These are phyloP conservation scores for Suillus weaverae DNA, from an alignment of 768 basidiomycete species.

Conservation along the genomic window DNA sequence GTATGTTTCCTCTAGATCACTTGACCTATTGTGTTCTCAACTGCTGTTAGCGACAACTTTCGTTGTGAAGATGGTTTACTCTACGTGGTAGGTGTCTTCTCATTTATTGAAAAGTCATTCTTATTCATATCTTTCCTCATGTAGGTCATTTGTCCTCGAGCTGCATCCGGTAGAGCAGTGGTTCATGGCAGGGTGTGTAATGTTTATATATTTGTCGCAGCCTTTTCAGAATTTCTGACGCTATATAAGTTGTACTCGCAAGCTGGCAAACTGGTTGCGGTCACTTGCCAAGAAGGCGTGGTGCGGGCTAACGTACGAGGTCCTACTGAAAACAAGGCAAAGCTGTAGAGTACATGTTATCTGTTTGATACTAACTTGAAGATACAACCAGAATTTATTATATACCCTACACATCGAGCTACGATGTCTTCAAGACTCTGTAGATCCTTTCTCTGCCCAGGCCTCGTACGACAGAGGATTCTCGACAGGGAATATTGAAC, in stretches of 20 bases:
- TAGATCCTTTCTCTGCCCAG: background rate
- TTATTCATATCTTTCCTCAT: background rate
- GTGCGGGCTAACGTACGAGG: conserved; percentile 58
- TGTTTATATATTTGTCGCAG: background rate
- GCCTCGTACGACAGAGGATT: background rate
- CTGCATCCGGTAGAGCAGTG: conserved; percentile 65
- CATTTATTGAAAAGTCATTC: background rate
- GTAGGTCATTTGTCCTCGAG: conserved; percentile 64
- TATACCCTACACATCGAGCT: background rate
- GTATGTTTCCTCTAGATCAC: conserved; percentile 38
- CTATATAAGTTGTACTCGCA: conserved; percentile 63
- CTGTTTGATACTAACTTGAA: background rate
- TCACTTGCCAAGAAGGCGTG: conserved; percentile 80
- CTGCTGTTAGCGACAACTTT: conserved; percentile 57
- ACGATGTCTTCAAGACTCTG: background rate
- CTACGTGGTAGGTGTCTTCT: conserved; percentile 56
- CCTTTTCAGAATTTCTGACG: background rate
- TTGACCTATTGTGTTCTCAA: conserved; percentile 5
- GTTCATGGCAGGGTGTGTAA: conserved; percentile 66
- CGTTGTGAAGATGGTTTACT: conserved; percentile 81
- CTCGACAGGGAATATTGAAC: background rate
- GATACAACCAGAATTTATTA: background rate
- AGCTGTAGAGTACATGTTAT: conserved; percentile 28
- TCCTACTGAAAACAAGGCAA: conserved; percentile 34
- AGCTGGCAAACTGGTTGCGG: conserved; percentile 65